Conservation (phyloP, 2,329 filamentous ascomycete species). For the Pyricularia sp. region DNA sequence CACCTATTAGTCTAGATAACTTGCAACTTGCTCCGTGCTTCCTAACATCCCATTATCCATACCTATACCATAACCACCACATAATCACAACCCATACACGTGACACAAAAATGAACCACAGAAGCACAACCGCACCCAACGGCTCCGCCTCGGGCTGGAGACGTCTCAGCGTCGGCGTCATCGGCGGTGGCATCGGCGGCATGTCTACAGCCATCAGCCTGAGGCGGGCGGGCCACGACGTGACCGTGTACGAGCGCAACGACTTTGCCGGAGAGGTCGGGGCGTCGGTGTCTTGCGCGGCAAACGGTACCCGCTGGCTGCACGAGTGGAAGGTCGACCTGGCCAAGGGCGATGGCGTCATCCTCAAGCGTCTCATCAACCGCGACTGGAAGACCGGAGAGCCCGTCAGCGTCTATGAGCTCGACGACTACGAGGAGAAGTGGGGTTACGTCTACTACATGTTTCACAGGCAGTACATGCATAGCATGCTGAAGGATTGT, state of each 20-base stretch:
- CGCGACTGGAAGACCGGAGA: slow-evolving; percentile 63
- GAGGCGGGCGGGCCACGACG: slow-evolving; percentile 22
- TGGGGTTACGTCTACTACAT: slow-evolving; percentile 27
- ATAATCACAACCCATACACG: neutral
- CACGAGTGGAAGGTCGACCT: slow-evolving; percentile 26
- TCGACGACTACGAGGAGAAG: slow-evolving; percentile 52
- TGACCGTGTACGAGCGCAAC: slow-evolving; percentile 27
- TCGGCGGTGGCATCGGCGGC: slow-evolving; percentile 28
- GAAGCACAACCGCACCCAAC: neutral
- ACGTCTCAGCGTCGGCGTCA: slow-evolving; percentile 17
- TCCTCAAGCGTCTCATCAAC: slow-evolving; percentile 58
- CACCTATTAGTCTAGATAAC: too few relatives aligned
- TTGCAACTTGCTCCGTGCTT: neutral
- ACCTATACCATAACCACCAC: neutral
- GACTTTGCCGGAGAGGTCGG: slow-evolving; percentile 24
- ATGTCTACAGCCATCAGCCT: slow-evolving; percentile 23
- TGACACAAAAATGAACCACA: neutral
- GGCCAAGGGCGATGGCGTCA: slow-evolving; percentile 52
- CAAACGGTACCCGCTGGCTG: slow-evolving; percentile 21
- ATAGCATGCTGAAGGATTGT: slow-evolving; percentile 53
- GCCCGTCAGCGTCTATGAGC: slow-evolving; percentile 51
- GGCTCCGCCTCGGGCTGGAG: neutral
- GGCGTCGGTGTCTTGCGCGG: slow-evolving; percentile 22
- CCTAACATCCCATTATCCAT: neutral
- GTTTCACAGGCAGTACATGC: slow-evolving; percentile 63